Evolutionary conservation across 495 filamentous ascomycete genomes (phyloP), one percentile per base, ranked within the genome.

Genomic region (Talaromyces nanjingensis): DNA sequence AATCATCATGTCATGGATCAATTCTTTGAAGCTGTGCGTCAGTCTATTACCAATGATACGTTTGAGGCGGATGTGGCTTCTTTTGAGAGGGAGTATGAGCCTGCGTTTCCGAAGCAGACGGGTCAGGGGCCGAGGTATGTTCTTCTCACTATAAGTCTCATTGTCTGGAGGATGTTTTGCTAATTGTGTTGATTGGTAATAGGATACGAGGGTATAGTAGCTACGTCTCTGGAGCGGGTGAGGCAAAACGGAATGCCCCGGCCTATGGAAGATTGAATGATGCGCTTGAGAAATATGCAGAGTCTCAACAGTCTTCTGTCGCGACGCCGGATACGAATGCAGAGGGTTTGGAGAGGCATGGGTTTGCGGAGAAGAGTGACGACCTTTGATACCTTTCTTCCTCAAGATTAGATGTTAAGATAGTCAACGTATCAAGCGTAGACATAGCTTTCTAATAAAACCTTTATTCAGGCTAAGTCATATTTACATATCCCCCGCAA

Each of bases 171-270:
- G 12, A 18, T n/a, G 47, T 18, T 24, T 22, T 53, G 6, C 47
- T 64, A n/a, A 24, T 39, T 24, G 53, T 18, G 7, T 29, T 31
- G 29, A 7, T 31, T 31, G 29, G 29, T 31, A 1, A 33, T 61
- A 87, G 87, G 65, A 78, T 92, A 47, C 84, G 93, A 67, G 93
- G 93, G 24, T 96, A 98, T 66, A 90, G 96, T 68, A 88, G 87
- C 65, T 90, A 89, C 70, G 81, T 86, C 58, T 82, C 86, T 22
- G 79, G 86, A n/a, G 73, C 78, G n/a, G 79, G 82, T 11, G 85
- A 89, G 63, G 72, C 77, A 24, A 88, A 82, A 73, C 89, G 86
- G 67, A 92, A 93, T 69, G 79, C 82, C 8, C 79, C 83, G 6
- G 83, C 85, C 0, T 97, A 87, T 76, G 82, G 77, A 5, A 73